Conservation (phyloP, 345 rosid genomes). For the Corchorus capsularis region DNA sequence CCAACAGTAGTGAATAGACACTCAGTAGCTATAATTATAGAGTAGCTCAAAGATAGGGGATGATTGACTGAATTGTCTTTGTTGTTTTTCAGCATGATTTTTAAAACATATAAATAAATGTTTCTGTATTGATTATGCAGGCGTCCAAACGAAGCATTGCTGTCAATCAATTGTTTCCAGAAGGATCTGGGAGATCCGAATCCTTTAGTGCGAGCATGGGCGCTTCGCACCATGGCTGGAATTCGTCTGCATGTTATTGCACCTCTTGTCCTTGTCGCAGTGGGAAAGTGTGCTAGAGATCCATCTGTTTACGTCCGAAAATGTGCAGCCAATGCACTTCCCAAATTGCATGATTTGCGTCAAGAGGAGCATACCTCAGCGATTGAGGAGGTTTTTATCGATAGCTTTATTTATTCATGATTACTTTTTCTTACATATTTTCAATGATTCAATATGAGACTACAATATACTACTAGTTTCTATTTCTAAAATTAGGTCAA, state of each 20-base stretch:
- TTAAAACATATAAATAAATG: constrained; percentile 8
- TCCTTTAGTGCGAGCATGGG: constrained; percentile 96
- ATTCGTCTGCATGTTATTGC: constrained; percentile 87
- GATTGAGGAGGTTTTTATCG: constrained; percentile 69
- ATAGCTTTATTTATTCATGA: constrained; percentile 8
- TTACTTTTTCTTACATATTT: background rate
- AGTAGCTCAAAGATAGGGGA: background rate
- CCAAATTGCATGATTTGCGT: constrained; percentile 84
- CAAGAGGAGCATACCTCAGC: constrained; percentile 70
- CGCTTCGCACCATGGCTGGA: constrained; percentile 97
- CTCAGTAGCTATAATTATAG: background rate
- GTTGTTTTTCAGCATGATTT: background rate
- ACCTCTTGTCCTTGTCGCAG: constrained; percentile 84
- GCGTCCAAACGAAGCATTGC: constrained; percentile 96
- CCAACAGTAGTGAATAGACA: background rate
- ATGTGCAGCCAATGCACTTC: constrained; percentile 97
- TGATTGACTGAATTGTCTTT: background rate
- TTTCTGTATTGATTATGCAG: constrained; percentile 37
- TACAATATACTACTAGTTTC: background rate
- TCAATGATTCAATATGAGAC: background rate
- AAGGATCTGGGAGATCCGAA: constrained; percentile 96
- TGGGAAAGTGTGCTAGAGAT: constrained; percentile 84
- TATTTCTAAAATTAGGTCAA: background rate
- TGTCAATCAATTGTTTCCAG: constrained; percentile 92
- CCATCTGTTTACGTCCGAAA: constrained; percentile 91